Conservation (phyloP, 2,329 filamentous ascomycete genomes). For the Fusarium nelsonii region DNA sequence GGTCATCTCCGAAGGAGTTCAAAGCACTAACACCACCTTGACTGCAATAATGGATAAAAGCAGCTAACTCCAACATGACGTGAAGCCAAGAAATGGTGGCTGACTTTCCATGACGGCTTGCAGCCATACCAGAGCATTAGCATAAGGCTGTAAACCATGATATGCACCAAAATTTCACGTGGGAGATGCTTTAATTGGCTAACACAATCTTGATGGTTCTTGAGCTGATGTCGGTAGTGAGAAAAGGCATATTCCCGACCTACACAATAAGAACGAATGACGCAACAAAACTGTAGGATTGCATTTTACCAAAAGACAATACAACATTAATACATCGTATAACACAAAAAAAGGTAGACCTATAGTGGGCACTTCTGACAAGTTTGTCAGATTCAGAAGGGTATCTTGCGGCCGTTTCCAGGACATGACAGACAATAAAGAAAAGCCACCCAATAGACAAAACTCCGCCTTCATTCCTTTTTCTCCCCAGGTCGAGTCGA, state of each 20-base stretch:
- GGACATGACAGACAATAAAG: slow-evolving; percentile 21
- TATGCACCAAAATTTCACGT: not conserved
- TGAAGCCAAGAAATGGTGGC: slow-evolving; percentile 8
- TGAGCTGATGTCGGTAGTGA: not conserved
- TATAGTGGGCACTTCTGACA: slow-evolving; percentile 25
- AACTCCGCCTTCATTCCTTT: slow-evolving; percentile 3
- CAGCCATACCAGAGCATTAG: not conserved
- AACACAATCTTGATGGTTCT: not conserved
- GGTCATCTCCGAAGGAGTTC: not conserved
- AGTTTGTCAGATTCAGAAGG: slow-evolving; percentile 32
- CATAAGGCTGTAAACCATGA: not conserved
- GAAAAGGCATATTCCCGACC: not conserved
- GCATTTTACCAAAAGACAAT: not conserved
- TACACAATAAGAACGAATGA: not conserved
- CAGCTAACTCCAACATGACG: slow-evolving; percentile 4
- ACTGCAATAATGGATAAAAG: not conserved
- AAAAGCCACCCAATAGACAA: slow-evolving; percentile 4
- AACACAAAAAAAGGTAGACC: slow-evolving; percentile 20
- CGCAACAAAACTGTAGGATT: not conserved
- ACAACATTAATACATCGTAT: not conserved
- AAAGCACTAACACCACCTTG: not conserved
- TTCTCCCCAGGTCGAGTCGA: not conserved
- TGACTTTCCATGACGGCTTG: not conserved
- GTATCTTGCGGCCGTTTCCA: slow-evolving; percentile 44
- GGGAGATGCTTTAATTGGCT: not conserved